These are phyloP conservation scores for Nyctanthes arbortristis DNA, from an alignment of 257 asterid genomes.

Conservation along the genomic window DNA sequence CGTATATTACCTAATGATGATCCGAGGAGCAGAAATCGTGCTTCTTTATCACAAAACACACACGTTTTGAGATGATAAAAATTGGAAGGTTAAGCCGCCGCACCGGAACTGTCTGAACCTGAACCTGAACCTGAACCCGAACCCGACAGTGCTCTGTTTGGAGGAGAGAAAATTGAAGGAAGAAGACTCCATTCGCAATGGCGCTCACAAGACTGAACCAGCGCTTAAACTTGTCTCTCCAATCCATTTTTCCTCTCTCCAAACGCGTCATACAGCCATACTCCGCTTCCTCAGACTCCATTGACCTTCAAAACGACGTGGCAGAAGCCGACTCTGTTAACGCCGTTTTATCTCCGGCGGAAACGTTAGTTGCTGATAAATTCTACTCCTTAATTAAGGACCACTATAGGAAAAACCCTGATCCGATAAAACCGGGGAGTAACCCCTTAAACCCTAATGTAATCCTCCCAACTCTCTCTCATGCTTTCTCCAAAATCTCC, in stretches of 20 bases:
- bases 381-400: conserved; percentile 61
- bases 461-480: conserved; percentile 54
- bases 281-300: conserved; percentile 28
- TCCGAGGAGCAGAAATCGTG: no score
- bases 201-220: conserved; percentile 32
- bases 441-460: conserved; percentile 50
- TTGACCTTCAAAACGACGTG: conserved; percentile 26
- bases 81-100: not conserved
- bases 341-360: conserved; percentile 40
- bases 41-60: no score
- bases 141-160: no score
- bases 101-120: not conserved
- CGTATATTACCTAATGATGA: no score
- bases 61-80: not conserved
- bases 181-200: conserved; percentile 42
- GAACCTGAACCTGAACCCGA: no score
- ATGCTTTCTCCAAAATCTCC: conserved; percentile 53
- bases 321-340: conserved; percentile 21
- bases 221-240: conserved; percentile 9
- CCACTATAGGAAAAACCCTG: conserved; percentile 75
- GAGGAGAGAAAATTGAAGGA: not conserved
- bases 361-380: conserved; percentile 43
- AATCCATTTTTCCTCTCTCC: conserved; percentile 24
- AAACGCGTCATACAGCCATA: conserved; percentile 22
- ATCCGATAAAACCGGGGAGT: conserved; percentile 30